phyloP scores from a whole-genome alignment of 2,329 filamentous ascomycete genomes.

The Monilinia laxa region DNA sequence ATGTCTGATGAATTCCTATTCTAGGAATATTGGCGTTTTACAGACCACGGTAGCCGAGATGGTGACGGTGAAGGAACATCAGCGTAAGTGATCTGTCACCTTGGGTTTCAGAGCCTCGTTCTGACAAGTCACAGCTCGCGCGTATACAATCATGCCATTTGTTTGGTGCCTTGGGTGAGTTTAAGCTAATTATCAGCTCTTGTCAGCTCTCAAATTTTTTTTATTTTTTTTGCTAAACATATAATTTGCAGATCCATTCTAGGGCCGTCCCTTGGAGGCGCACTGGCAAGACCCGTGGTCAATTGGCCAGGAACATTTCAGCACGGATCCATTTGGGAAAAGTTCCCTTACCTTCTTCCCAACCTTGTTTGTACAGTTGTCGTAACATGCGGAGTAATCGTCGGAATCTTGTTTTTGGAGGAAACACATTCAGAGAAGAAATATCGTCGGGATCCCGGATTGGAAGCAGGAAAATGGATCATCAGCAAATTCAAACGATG shows the following conservation, averaged over 20 bases:
- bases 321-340: slow-evolving; percentile 74
- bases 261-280: slow-evolving; percentile 86
- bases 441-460: slow-evolving; percentile 69
- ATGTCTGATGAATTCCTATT: slow-evolving; percentile 29
- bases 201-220: slow-evolving; percentile 17
- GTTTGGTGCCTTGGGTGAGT: slow-evolving; percentile 90
- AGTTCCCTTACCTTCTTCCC: slow-evolving; percentile 85
- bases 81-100: slow-evolving; percentile 58
- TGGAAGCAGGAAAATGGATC: slow-evolving; percentile 74
- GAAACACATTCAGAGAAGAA: slow-evolving; percentile 89
- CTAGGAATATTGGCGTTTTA: slow-evolving; percentile 86
- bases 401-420: slow-evolving; percentile 85
- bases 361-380: slow-evolving; percentile 87
- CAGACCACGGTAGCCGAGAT: slow-evolving; percentile 95
- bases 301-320: slow-evolving; percentile 76
- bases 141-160: slow-evolving; percentile 96
- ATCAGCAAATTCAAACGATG: slow-evolving; percentile 43
- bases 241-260: slow-evolving; percentile 69
- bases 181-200: slow-evolving; percentile 18
- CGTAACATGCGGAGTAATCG: slow-evolving; percentile 70
- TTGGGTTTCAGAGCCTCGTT: slow-evolving; percentile 38
- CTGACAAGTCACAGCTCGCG: slow-evolving; percentile 61
- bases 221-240: neutral
- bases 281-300: slow-evolving; percentile 80
- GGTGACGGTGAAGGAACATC: slow-evolving; percentile 88